Base-by-base conservation (phyloP, 2,329 filamentous ascomycete genomes). In the Diplodia intermedia region DNA sequence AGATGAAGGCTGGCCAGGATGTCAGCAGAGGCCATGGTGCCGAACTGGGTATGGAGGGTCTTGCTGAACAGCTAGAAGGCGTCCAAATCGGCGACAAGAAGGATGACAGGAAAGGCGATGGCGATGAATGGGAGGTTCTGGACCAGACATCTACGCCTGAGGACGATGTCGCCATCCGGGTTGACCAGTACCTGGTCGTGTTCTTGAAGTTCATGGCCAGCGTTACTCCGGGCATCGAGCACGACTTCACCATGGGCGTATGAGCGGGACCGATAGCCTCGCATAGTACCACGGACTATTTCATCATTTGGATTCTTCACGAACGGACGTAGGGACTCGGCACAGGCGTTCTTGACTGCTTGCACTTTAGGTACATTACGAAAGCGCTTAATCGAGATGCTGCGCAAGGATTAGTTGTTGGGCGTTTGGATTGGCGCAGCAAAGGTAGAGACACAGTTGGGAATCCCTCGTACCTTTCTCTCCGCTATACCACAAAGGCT, bases 181-280 rank as follows among this genome's bases (percentile, higher is more conserved):
- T 94, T n/a, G 92, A 96, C 75, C 92, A 95, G 80, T 95, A 95
- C 75, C 84, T 95, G 33, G 90, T 95, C 15, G 92, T 95, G 4
- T 95, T 95, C 79, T 82, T 95, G 69, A 95, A 95, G 86, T 91
- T 91, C 76, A 84, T 85, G 82, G 83, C 83, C 72, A 80, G 78
- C 74, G 95, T 99, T 54, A 98, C 94, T 18, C 95, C 95, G 6
- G 94, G 94, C 57, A 98, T 99, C 79, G 94, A 98, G 81, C 93
- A 97, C 79, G 94, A 98, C 78, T 97, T 96, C 79, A 98, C 94
- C 0, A 97, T 97, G 93, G 92, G 93, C 6, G 90, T 97, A 49
- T 97, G 84, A 84, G 66, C 29, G 29, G n/a, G 29, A 36, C 26
- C 12, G 20, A 12, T 38, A 29, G 40, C 23, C 33, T 12, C 31